Conservation (phyloP, 2,329 filamentous ascomycete species). For the Myriosclerotinia curreyana region DNA sequence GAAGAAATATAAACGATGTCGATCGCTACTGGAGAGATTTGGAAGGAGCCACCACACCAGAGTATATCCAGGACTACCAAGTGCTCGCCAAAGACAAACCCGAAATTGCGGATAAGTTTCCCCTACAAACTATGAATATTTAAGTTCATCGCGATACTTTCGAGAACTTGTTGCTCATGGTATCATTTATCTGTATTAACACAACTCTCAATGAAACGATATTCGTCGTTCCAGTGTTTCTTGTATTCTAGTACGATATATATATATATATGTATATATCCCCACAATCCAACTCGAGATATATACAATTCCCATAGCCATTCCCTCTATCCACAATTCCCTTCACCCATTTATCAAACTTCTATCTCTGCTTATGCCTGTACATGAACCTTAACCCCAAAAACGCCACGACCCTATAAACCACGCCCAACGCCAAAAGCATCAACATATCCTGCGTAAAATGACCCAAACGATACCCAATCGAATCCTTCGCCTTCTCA, state of each 20-base stretch:
- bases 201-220: too few relatives aligned
- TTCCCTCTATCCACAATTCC: background rate
- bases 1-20: too few relatives aligned
- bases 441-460: constrained; percentile 48
- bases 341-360: too few relatives aligned
- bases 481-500: constrained; percentile 44
- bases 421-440: constrained; percentile 37
- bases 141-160: background rate
- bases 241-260: background rate
- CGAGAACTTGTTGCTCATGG: background rate
- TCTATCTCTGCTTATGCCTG: constrained; percentile 33
- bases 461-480: constrained; percentile 48
- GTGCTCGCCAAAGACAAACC: too few relatives aligned
- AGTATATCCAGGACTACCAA: too few relatives aligned
- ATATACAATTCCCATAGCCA: background rate
- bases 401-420: constrained; percentile 45
- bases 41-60: too few relatives aligned
- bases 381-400: constrained; percentile 40
- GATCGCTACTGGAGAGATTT: too few relatives aligned
- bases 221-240: background rate
- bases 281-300: background rate
- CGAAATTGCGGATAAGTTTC: too few relatives aligned
- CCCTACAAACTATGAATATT: rapidly evolving
- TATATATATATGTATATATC: background rate
- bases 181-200: background rate